A percentile compares a stretch with the other conserved stretches of the same genome.
These are phyloP conservation scores for Amanita pallidorosea DNA, from an alignment of 768 basidiomycete species.

Conservation along the genomic window DNA sequence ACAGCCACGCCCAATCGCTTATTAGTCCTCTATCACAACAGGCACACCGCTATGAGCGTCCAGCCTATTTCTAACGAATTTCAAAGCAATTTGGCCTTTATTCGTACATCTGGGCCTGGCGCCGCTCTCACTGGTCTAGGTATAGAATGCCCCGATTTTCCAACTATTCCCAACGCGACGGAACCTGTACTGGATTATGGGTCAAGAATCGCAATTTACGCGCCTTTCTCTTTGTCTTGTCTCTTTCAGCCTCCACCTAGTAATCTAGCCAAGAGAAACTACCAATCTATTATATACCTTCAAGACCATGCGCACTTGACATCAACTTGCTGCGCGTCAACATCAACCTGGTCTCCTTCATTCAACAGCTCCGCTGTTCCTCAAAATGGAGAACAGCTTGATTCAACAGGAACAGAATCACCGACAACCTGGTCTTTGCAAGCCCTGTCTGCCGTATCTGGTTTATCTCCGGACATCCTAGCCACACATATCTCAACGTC, in stretches of 20 bases:
- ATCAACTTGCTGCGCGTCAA: background rate
- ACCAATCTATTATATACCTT: background rate
- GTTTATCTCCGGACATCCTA: constrained; percentile 21
- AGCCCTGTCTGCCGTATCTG: constrained; percentile 18
- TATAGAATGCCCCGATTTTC: constrained; percentile 15
- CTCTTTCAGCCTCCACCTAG: background rate
- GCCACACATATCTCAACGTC: constrained; percentile 24
- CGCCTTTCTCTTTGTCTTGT: constrained; percentile 5
- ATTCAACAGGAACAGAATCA: background rate
- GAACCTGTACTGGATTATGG: background rate
- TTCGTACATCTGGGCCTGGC: constrained; percentile 4
- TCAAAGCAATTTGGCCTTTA: constrained; percentile 8
- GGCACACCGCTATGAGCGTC: constrained; percentile 3
- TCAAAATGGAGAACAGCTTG: background rate
- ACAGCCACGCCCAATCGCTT: background rate
- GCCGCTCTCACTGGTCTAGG: constrained; percentile 19
- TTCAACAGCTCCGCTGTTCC: background rate
- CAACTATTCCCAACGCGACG: constrained; percentile 6
- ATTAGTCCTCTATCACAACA: background rate
- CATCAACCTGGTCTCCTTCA: background rate
- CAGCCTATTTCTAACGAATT: constrained; percentile 21
- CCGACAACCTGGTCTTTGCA: background rate
- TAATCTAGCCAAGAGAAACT: background rate
- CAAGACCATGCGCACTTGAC: background rate
- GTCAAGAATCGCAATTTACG: constrained; percentile 4